Percentiles rank a stretch among this genome's conserved stretches.
These are phyloP conservation scores for Picochlorum costavermella DNA, from an alignment of 139 green algal genomes.

Conservation along the genomic window DNA sequence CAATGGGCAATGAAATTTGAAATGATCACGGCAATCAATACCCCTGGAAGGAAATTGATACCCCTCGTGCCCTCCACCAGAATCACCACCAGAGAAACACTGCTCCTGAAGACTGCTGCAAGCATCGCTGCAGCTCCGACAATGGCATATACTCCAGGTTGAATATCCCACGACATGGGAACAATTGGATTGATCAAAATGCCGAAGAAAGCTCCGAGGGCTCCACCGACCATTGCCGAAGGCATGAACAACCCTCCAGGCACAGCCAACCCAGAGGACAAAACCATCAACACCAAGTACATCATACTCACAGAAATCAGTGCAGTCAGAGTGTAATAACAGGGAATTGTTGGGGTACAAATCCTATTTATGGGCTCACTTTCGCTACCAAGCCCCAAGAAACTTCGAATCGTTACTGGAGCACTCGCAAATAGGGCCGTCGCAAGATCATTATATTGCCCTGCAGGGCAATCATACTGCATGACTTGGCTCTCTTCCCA, in stretches of 20 bases:
- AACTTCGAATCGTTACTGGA: slow-evolving; percentile 59
- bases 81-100: slow-evolving; percentile 83
- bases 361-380: slow-evolving; percentile 22
- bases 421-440: slow-evolving; percentile 64
- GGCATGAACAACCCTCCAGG: slow-evolving; percentile 90
- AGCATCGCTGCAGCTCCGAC: slow-evolving; percentile 71
- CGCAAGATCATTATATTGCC: slow-evolving; percentile 78
- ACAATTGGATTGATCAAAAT: slow-evolving; percentile 47
- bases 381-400: slow-evolving; percentile 44
- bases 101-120: slow-evolving; percentile 76
- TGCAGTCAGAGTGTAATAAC: slow-evolving; percentile 46
- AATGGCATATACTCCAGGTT: slow-evolving; percentile 71
- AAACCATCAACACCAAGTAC: slow-evolving; percentile 73
- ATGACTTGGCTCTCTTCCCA: slow-evolving; percentile 24
- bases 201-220: slow-evolving; percentile 59
- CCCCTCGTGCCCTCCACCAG: slow-evolving; percentile 62
- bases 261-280: slow-evolving; percentile 60
- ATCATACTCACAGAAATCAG: slow-evolving; percentile 43
- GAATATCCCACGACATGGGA: slow-evolving; percentile 43
- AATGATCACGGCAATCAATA: slow-evolving; percentile 74
- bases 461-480: slow-evolving; percentile 30
- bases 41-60: slow-evolving; percentile 74
- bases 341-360: slow-evolving; percentile 21
- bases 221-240: slow-evolving; percentile 63
- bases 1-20: slow-evolving; percentile 71